Evolutionary conservation across 2,329 filamentous ascomycete genomes (phyloP).

Genomic region (Colletotrichum sp.): DNA sequence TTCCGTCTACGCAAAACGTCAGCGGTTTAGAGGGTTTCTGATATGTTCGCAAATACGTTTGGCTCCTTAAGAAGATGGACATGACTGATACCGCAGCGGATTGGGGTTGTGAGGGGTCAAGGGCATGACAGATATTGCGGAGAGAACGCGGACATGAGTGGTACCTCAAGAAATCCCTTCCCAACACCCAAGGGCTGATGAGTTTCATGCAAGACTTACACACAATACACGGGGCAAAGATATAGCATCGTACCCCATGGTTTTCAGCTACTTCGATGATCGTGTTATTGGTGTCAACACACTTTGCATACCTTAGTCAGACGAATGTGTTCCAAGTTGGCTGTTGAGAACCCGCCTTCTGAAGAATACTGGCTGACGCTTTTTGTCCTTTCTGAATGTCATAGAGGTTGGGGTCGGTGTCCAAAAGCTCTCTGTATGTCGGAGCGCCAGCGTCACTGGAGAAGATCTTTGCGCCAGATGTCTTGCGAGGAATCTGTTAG

Average conservation of each 20-base stretch:
- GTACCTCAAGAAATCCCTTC: fast-evolving
- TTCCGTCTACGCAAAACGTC: background rate
- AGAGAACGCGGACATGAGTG: background rate
- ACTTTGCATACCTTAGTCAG: background rate
- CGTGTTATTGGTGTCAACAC: background rate
- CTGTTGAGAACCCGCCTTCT: background rate
- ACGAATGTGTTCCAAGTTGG: fast-evolving
- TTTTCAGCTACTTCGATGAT: background rate
- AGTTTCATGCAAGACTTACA: background rate
- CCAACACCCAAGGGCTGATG: background rate
- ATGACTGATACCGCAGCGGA: too few relatives aligned
- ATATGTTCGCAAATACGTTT: fast-evolving
- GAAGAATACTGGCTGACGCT: fast-evolving
- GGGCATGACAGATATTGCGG: background rate
- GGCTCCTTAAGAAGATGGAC: too few relatives aligned
- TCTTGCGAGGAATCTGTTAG: background rate
- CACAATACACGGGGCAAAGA: background rate
- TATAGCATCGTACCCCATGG: background rate
- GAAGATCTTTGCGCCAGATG: background rate
- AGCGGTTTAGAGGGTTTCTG: fast-evolving
- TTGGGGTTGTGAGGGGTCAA: background rate
- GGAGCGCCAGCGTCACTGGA: background rate
- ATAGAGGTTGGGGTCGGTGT: background rate
- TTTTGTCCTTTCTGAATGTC: background rate
- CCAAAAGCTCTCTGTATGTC: background rate